Evolutionary conservation across 768 basidiomycete species (phyloP).

Genomic region (Boletus subparvulus): DNA sequence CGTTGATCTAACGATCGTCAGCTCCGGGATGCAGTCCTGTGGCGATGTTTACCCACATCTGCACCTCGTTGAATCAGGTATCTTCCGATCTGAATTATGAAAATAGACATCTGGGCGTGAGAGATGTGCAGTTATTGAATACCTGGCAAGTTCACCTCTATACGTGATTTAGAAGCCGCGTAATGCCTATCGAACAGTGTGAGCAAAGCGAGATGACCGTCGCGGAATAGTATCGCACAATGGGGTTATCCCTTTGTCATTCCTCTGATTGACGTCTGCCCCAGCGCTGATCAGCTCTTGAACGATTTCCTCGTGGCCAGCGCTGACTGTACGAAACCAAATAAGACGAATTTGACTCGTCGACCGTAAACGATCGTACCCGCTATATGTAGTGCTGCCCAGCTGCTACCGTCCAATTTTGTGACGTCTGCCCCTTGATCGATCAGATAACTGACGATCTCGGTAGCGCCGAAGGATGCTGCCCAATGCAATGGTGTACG

Average conservation of each 20-base stretch:
- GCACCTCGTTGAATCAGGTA: slow-evolving; percentile 85
- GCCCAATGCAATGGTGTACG: slow-evolving; percentile 88
- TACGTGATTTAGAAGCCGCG: slow-evolving; percentile 87
- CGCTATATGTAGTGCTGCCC: slow-evolving; percentile 81
- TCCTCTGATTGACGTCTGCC: slow-evolving; percentile 75
- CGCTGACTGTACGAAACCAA: slow-evolving; percentile 55
- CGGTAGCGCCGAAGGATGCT: slow-evolving; percentile 67
- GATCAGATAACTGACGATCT: slow-evolving; percentile 66
- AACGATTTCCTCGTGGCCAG: slow-evolving; percentile 74
- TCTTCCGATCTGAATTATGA: slow-evolving; percentile 71
- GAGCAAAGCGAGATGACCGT: background rate
- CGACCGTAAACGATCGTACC: slow-evolving; percentile 39
- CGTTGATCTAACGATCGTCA: slow-evolving; percentile 73
- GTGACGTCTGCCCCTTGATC: slow-evolving; percentile 68
- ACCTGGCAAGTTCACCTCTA: slow-evolving; percentile 55
- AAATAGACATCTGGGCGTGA: slow-evolving; percentile 27
- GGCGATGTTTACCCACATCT: slow-evolving; percentile 62
- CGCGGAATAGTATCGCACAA: slow-evolving; percentile 49
- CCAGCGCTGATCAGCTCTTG: slow-evolving; percentile 79
- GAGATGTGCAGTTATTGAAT: slow-evolving; percentile 20
- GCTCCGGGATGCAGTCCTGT: slow-evolving; percentile 30
- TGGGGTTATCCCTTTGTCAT: slow-evolving; percentile 81
- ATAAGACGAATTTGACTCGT: background rate
- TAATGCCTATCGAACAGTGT: slow-evolving; percentile 63
- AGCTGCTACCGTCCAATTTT: slow-evolving; percentile 62